Evolutionary conservation across 1,284 basidiomycete genomes (phyloP), one percentile per base, ranked within the genome.

Genomic region (Ceratobasidium sp.): DNA sequence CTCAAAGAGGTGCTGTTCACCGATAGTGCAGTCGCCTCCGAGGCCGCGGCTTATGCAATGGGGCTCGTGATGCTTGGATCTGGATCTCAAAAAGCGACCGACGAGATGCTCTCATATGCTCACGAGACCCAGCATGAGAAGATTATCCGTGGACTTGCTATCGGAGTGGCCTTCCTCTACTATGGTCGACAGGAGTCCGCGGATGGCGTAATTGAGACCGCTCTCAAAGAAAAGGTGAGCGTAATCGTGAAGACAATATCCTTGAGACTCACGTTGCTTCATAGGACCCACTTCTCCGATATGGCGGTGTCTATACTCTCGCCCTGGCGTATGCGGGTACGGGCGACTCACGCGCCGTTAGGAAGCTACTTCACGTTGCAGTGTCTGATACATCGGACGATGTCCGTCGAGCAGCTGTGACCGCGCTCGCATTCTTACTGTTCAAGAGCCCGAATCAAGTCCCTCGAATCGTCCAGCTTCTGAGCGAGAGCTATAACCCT

Each of bases 401-500:
- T 77, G 96, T 98, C 17, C 87, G 95, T 73, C 85, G 95, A 72
- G 95, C 96, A 8, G 96, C 95, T 34, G 95, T 98, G 53, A 97
- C 94, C 3, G 89, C 93, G 8, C 85, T 98, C 42, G 94, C 96
- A 0, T 98, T 98, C 82, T 82, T 98, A 68, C 84, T 98, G 34
- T 98, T 96, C 86, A 94, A 96, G 81, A 96, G 93, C 77, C 94
- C 96, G 22, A 86, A 86, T 12, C 93, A 96, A 80, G 94, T 98
- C 0, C 96, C 96, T 17, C 85, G 96, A 65, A 92, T 98, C 67
- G 95, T 98, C 3, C 95, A 98, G 78, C 85, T 98, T 15, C 82
- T 98, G 68, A 94, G 92, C 73, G 96, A 98, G 82, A 96, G 94
- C 76, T 98, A 98, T 80, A 98, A 98, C 77, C 95, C 96, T n/a